Evolutionary conservation across 192 early-diverging fungal species (phyloP).

Genomic region (Coemansia nantahalensis): DNA sequence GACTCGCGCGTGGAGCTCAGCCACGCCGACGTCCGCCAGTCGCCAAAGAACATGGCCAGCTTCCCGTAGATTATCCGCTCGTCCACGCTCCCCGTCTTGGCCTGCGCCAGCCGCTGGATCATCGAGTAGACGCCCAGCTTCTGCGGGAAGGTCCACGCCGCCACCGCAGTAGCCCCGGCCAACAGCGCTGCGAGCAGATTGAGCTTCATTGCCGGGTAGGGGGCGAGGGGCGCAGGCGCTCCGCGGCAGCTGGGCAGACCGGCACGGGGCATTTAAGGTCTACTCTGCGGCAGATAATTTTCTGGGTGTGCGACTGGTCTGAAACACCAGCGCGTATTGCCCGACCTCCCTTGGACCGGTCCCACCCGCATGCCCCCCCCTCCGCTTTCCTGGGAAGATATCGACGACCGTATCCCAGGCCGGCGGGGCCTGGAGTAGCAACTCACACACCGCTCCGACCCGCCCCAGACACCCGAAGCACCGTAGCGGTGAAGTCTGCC

Average conservation of each 20-base stretch:
- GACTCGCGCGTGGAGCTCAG: constrained; percentile 22
- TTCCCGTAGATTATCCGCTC: constrained; percentile 36
- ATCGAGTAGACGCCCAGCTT: constrained; percentile 34
- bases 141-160: constrained; percentile 24
- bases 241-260: too few relatives aligned
- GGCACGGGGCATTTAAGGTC: too few relatives aligned
- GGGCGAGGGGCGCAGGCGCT: too few relatives aligned
- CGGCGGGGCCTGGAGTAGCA: too few relatives aligned
- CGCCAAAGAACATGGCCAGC: constrained; percentile 26
- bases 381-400: too few relatives aligned
- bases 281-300: too few relatives aligned
- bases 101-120: constrained; percentile 20
- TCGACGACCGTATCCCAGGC: too few relatives aligned
- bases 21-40: constrained; percentile 19
- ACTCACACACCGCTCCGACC: too few relatives aligned
- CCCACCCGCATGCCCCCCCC: too few relatives aligned
- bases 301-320: not conserved
- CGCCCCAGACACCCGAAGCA: too few relatives aligned
- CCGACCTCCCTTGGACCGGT: too few relatives aligned
- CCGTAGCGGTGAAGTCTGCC: too few relatives aligned
- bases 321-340: constrained; percentile 1
- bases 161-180: not conserved
- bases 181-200: constrained; percentile 5
- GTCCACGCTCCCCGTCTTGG: constrained; percentile 17
- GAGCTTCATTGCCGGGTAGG: not conserved